Evolutionary conservation across 2,329 filamentous ascomycete species (phyloP).

Genomic region (Dactylonectria estremocensis): DNA sequence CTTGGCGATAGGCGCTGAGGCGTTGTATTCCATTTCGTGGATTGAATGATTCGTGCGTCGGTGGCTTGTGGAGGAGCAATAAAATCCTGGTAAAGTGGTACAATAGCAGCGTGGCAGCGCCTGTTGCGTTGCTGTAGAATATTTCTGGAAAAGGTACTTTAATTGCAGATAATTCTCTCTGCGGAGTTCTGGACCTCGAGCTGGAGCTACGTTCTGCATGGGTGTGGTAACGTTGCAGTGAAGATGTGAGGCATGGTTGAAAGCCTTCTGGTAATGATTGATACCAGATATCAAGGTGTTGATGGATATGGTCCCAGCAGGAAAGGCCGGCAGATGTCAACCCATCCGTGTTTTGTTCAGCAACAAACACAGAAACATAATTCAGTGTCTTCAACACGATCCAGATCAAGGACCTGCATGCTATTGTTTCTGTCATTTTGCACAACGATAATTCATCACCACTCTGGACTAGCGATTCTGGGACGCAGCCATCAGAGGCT

Average conservation of each 20-base stretch:
- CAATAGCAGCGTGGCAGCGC: not conserved
- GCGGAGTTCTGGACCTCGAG: not conserved
- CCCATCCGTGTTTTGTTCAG: not conserved
- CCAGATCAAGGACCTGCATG: constrained; percentile 13
- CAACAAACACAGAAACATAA: not conserved
- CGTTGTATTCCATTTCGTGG: not conserved
- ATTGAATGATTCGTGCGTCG: constrained; percentile 2
- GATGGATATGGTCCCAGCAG: no score
- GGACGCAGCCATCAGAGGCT: not conserved
- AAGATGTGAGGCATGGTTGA: no score
- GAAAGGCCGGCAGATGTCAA: no score
- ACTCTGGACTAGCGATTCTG: not conserved
- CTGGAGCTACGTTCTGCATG: not conserved
- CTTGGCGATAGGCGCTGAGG: constrained; percentile 9
- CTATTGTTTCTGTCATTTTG: constrained; percentile 12
- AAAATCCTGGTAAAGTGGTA: constrained; percentile 17
- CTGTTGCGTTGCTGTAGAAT: constrained; percentile 17
- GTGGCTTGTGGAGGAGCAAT: constrained; percentile 10
- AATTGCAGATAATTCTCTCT: not conserved
- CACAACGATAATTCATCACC: not conserved
- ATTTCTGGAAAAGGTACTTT: constrained; percentile 13
- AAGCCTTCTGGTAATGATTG: no score
- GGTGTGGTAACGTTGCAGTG: no score
- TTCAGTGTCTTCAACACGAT: constrained; percentile 8
- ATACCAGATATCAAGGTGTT: no score